phyloP scores from a whole-genome alignment of 2,329 filamentous ascomycete genomes.

The Hortaea sp. region DNA sequence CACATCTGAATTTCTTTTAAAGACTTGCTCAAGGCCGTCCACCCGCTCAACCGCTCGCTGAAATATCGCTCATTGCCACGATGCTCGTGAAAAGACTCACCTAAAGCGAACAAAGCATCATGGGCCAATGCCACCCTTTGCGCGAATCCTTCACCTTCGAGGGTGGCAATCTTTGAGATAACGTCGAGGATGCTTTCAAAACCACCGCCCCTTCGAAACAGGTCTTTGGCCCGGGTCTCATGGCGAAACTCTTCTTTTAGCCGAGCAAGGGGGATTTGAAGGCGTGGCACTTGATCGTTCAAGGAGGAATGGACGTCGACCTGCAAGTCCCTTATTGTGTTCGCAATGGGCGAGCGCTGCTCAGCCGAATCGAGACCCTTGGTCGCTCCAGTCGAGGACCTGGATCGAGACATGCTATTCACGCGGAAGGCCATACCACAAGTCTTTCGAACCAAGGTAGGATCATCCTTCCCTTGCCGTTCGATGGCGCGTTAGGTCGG shows the following conservation, averaged over 20 bases:
- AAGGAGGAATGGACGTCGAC: slow-evolving; percentile 8
- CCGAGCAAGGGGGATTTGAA: slow-evolving; percentile 5
- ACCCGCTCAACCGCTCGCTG: slow-evolving; percentile 63
- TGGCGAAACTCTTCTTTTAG: slow-evolving; percentile 11
- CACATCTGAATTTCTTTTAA: slow-evolving; percentile 44
- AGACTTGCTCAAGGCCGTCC: slow-evolving; percentile 63
- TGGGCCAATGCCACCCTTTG: slow-evolving; percentile 2
- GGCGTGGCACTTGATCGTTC: slow-evolving; percentile 7
- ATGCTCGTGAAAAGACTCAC: slow-evolving; percentile 66
- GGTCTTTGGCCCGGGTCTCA: slow-evolving; percentile 15
- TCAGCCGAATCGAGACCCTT: slow-evolving; percentile 19
- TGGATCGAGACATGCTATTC: slow-evolving; percentile 13
- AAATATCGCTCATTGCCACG: slow-evolving; percentile 85
- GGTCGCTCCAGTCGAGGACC: slow-evolving; percentile 15
- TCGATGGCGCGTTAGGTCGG: no score
- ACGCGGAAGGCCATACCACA: slow-evolving; percentile 15
- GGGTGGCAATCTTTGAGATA: not conserved
- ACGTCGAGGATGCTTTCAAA: slow-evolving; percentile 18
- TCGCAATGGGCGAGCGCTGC: slow-evolving; percentile 13
- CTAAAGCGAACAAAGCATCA: slow-evolving; percentile 45
- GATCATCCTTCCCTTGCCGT: no score
- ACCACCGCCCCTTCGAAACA: slow-evolving; percentile 21
- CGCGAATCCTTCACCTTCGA: not conserved
- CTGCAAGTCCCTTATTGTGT: slow-evolving; percentile 14
- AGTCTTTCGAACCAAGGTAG: no score